These are phyloP conservation scores for Fagopyrum esculentum DNA, from an alignment of 148 eudicot species.

Conservation along the genomic window DNA sequence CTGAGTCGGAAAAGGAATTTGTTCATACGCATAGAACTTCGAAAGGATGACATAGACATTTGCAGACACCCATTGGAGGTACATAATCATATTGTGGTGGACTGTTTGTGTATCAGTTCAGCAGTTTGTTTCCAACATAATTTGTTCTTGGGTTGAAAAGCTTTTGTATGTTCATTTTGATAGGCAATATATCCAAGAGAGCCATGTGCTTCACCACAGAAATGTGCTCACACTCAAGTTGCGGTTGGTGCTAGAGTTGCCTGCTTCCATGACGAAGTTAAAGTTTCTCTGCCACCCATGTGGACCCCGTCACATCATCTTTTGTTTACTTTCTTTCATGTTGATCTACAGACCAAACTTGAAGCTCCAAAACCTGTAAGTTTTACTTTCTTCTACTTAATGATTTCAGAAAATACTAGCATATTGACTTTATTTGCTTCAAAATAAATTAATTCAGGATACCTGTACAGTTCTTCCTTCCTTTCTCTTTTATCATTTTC, in stretches of 20 bases:
- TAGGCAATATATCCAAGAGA: constrained; percentile 93
- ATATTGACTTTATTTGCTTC: background rate
- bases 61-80: constrained; percentile 91
- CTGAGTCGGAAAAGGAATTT: constrained; percentile 93
- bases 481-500: background rate
- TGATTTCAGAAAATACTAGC: constrained; percentile 1
- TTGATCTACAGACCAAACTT: constrained; percentile 94
- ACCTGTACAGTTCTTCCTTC: background rate
- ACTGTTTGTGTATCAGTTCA: background rate
- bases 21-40: constrained; percentile 88
- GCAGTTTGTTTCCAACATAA: background rate
- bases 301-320: constrained; percentile 95
- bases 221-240: constrained; percentile 88
- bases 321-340: constrained; percentile 86
- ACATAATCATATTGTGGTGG: constrained; percentile 3
- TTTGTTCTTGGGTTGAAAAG: constrained; percentile 1
- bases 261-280: constrained; percentile 91
- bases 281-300: constrained; percentile 86
- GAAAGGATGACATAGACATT: constrained; percentile 87
- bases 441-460: background rate
- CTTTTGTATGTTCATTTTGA: constrained; percentile 11
- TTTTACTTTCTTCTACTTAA: constrained; percentile 2
- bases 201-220: constrained; percentile 66
- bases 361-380: constrained; percentile 97
- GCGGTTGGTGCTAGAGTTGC: constrained; percentile 93